phyloP scores from a whole-genome alignment of 345 rosid genomes.

The Ceriops decandra region DNA sequence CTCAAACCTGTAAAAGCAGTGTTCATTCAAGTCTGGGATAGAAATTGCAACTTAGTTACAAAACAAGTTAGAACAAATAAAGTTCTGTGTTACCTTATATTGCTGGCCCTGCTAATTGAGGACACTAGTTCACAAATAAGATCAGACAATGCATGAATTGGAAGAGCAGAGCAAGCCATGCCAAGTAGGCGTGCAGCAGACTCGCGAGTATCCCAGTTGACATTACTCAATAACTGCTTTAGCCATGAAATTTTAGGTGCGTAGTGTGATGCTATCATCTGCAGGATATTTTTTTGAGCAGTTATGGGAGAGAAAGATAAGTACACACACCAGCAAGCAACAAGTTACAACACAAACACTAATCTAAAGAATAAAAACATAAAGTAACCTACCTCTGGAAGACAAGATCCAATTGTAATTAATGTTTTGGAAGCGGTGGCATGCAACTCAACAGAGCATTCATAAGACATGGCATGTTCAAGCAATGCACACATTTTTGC shows the following conservation, averaged over 20 bases:
- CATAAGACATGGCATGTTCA: slow-evolving; percentile 84
- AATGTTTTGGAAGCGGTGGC: slow-evolving; percentile 75
- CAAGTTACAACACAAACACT: slow-evolving; percentile 3
- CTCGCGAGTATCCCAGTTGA: slow-evolving; percentile 85
- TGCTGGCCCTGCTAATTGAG: slow-evolving; percentile 42
- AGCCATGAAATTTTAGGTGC: slow-evolving; percentile 68
- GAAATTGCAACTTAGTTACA: background rate
- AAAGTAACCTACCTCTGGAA: slow-evolving; percentile 61
- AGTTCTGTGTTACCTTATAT: slow-evolving; percentile 45
- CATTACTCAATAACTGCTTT: slow-evolving; percentile 69
- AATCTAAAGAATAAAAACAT: slow-evolving; percentile 1
- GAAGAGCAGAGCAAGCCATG: slow-evolving; percentile 78
- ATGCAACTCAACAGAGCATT: slow-evolving; percentile 82
- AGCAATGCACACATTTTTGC: slow-evolving; percentile 65
- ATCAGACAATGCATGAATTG: slow-evolving; percentile 44
- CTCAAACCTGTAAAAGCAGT: slow-evolving; percentile 62
- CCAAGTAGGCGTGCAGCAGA: slow-evolving; percentile 88
- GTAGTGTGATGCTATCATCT: slow-evolving; percentile 74
- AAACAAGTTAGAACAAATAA: background rate
- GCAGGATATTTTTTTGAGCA: slow-evolving; percentile 3
- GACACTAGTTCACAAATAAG: slow-evolving; percentile 60
- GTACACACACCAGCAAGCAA: background rate
- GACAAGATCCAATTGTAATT: slow-evolving; percentile 66
- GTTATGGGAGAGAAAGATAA: slow-evolving; percentile 12
- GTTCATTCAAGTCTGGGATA: slow-evolving; percentile 15